Conservation (phyloP, 148 eudicot genomes). For the Polygonum maritimum region DNA sequence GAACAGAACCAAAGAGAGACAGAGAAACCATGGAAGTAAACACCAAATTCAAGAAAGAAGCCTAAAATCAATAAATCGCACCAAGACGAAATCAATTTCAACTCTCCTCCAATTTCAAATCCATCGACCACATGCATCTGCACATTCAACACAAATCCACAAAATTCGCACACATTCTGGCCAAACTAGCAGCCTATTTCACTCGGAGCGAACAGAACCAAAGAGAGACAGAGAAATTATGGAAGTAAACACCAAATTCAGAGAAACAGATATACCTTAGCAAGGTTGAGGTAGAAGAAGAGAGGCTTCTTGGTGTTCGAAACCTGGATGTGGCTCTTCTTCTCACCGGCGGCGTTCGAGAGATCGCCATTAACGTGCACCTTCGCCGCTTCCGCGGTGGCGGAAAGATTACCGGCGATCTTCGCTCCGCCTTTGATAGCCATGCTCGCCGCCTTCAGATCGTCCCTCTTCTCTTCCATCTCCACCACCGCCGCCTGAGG, state of each 20-base stretch:
- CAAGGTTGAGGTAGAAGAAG: conserved; percentile 26
- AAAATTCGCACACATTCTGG: not conserved
- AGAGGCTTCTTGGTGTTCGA: conserved; percentile 23
- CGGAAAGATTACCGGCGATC: not conserved
- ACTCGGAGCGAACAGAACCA: not conserved
- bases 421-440: not conserved
- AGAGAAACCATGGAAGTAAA: not conserved
- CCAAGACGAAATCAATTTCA: too few relatives aligned
- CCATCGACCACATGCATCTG: not conserved
- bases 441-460: not conserved
- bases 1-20: not conserved
- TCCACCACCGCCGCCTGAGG: conserved; percentile 5
- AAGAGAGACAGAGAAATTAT: not conserved
- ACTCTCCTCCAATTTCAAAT: not conserved
- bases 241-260: too few relatives aligned
- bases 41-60: too few relatives aligned
- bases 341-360: not conserved
- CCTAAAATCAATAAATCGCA: too few relatives aligned
- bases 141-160: not conserved
- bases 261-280: conserved; percentile 9
- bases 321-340: conserved; percentile 22
- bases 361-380: not conserved
- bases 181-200: too few relatives aligned
- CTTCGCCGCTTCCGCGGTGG: not conserved
- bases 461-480: not conserved